Evolutionary conservation across 257 asterid genomes (phyloP).

Genomic region (Eucommia ulmoides): DNA sequence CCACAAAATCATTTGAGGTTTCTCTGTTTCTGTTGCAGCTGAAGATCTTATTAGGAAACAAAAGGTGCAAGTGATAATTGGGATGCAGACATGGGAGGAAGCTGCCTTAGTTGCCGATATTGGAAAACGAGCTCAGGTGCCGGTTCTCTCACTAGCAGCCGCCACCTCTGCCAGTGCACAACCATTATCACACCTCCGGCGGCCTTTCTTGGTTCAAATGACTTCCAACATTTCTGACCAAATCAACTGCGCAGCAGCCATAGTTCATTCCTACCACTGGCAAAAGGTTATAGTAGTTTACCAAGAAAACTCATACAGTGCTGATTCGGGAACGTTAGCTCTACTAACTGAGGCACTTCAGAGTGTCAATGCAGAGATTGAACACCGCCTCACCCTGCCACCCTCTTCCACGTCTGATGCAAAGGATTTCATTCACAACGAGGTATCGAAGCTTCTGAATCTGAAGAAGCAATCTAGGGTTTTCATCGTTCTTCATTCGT

Average conservation of each 20-base stretch:
- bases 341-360: not conserved
- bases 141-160: not conserved
- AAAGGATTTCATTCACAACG: slow-evolving; percentile 11
- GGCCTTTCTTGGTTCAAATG: not conserved
- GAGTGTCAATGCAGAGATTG: not conserved
- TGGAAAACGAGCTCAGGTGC: not conserved
- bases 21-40: not conserved
- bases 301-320: not conserved
- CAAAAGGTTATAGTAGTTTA: not conserved
- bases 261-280: not conserved
- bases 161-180: not conserved
- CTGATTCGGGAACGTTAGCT: not conserved
- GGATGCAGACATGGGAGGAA: not conserved
- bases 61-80: not conserved
- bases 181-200: not conserved
- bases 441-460: slow-evolving; percentile 16
- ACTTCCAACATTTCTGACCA: not conserved
- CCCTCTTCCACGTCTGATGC: slow-evolving; percentile 1
- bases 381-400: not conserved
- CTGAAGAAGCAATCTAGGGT: slow-evolving; percentile 27
- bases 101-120: not conserved
- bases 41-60: not conserved
- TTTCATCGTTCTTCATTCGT: slow-evolving; percentile 26
- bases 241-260: not conserved
- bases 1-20: too few species aligned